Evolutionary conservation across 305 asterid species (phyloP).

Genomic region (Fraxinus greggii): DNA sequence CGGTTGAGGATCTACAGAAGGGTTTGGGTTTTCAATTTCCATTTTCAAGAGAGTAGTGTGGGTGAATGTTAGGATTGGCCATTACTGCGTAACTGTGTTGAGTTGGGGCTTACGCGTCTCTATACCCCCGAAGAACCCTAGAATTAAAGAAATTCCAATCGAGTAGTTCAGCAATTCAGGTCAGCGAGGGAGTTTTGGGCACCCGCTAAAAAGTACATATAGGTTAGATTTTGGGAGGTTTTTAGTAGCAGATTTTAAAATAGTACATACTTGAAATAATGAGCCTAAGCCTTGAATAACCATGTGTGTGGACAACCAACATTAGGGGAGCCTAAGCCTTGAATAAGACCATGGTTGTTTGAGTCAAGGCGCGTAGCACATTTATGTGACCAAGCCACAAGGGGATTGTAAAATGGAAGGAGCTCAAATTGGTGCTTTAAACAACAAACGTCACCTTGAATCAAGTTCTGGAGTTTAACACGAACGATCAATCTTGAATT

Average conservation of each 20-base stretch:
- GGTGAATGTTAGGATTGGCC: constrained; percentile 2
- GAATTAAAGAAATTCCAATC: constrained; percentile 11
- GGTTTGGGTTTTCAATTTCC: constrained; percentile 37
- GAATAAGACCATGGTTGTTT: no score
- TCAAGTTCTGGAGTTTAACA: background rate
- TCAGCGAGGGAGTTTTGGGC: background rate
- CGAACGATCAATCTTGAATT: background rate
- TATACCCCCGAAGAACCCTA: constrained; percentile 45
- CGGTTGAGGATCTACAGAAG: constrained; percentile 25
- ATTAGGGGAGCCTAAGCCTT: no score
- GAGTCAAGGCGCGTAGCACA: no score
- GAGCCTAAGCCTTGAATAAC: no score
- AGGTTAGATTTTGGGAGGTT: no score
- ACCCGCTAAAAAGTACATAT: background rate
- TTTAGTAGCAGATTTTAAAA: no score
- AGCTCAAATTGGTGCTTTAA: background rate
- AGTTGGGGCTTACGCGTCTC: background rate
- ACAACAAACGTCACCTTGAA: background rate
- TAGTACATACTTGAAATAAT: no score
- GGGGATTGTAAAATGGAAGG: background rate
- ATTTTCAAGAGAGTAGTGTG: constrained; percentile 15
- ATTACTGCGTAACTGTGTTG: background rate
- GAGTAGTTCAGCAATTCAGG: background rate
- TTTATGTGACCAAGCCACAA: background rate
- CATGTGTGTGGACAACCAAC: no score